A percentile compares a stretch with the other conserved stretches of the same genome.
Evolutionary conservation across 331 rosid species (phyloP).

Genomic region (Telfairia occidentalis): DNA sequence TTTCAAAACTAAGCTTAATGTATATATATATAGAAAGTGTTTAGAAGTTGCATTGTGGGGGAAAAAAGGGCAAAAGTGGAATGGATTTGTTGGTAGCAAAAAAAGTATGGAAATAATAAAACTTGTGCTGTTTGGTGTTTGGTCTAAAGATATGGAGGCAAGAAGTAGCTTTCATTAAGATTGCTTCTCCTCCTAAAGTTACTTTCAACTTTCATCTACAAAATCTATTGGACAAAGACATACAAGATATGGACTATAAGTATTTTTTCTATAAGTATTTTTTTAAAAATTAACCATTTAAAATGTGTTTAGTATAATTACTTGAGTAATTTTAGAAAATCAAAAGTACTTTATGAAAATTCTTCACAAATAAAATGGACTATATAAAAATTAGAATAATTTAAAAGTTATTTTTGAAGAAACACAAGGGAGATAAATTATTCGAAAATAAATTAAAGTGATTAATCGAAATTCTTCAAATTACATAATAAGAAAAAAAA

Average conservation of each 20-base stretch:
- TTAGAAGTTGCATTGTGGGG: neutral
- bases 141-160: constrained; percentile 4
- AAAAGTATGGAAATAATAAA: neutral
- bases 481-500: too few relatives aligned
- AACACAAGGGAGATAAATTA: too few relatives aligned
- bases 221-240: constrained; percentile 11
- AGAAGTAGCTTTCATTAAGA: constrained; percentile 11
- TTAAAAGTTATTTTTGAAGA: too few relatives aligned
- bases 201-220: neutral
- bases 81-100: neutral
- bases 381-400: too few relatives aligned
- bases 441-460: too few relatives aligned
- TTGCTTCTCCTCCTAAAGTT: neutral
- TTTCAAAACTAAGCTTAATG: neutral
- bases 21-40: neutral
- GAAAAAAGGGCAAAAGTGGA: neutral
- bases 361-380: too few relatives aligned
- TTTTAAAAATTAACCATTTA: too few relatives aligned
- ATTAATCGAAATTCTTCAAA: too few relatives aligned
- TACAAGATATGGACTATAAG: neutral
- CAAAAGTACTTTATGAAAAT: too few relatives aligned
- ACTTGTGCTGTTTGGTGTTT: neutral
- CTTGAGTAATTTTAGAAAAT: too few relatives aligned
- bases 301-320: too few relatives aligned
- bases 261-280: too few relatives aligned